Base-by-base conservation (phyloP, 371 early-diverging fungal genomes). In the Rhizomucor pusillus region DNA sequence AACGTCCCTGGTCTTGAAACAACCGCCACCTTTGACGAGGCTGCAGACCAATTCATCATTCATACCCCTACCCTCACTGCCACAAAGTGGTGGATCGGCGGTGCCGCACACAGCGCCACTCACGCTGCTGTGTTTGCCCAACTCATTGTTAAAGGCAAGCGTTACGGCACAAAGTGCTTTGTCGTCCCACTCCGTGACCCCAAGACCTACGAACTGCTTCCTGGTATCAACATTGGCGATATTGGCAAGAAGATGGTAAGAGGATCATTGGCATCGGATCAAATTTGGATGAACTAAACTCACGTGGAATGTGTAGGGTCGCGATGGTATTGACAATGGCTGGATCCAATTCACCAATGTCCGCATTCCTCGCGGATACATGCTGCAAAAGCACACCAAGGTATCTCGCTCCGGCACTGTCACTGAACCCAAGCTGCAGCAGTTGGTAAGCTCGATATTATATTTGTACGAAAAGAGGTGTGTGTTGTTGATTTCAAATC, bases 21-120 rank as follows among this genome's bases (percentile, higher is more conserved):
- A 11, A 92, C 91, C 4, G 96, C 97, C 16, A 95, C 93, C 11
- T 92, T 88, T 68, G 90, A 91, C 61, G 86, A 85, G 56, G 82
- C 80, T 19, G 65, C 90, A 1, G 91, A 93, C 60, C 88, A 92
- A 66, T 95, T 90, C 58, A 71, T 92, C 55, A 89, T 97, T 54
- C 93, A 95, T 68, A 91, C 95, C 5, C 95, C 95, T 14, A 83
- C 90, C 5, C 60, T 95, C 33, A 92, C 94, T 12, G 88, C 96
- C 24, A 92, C 95, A 56, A 96, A 92, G 79, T 95, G 95, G 96
- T 97, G 97, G 97, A 93, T 95, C 60, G 97, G 97, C 56, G 95
- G 95, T 53, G 90, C 91, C 16, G 91, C 80, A n/a, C 88, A 91
- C 56, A 83, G 88, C 33, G 93, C 93, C 50, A 91, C 93, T 5